Base-by-base conservation (phyloP, 164 flowering plant species). In the Stephania cephalantha region DNA sequence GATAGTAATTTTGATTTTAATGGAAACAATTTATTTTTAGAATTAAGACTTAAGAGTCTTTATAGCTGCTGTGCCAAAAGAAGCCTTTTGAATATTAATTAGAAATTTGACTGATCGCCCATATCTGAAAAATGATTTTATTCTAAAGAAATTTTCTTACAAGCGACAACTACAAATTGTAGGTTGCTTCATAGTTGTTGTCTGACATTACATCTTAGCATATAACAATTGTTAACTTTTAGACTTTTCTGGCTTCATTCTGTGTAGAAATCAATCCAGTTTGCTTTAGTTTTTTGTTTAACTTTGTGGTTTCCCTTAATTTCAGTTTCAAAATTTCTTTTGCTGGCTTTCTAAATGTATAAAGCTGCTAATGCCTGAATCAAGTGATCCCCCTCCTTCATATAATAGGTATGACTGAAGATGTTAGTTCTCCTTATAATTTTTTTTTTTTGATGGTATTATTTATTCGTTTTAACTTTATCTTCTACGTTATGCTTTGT, bases 241-340 rank as follows among this genome's bases (percentile, higher is more conserved):
- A 7, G 65, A 17, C 25, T 4, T 58, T 13, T 4, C 1, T 17
- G 65, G 3, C 65, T 58, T 58, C 65, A 17, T 58, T 58, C n/a
- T 58, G 4, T 18, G n/a, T 58, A 15, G 22, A 2, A 2, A n/a
- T 58, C n/a, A 7, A 9, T 15, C 6, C 46, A 6, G 17, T 68
- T 15, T 46, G 12, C 15, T 74, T 74, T 48, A 48, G 5, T 46
- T 46, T 9, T 74, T 48, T 67, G 45, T 20, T 72, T 4, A 53
- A 15, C 22, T 48, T 15, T 52, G 67, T 31, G 67, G 4, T 46
- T 42, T 72, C 30, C 6, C 18, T 35, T 35, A 70, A 46, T 78
- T 85, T 74, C 94, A 95, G 99, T 95, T 90, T 77, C 89, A 96
- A 77, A 93, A 92, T 81, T 95, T 95, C 86, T 95, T 93, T 85